These are phyloP conservation scores for Artemisia tridentata DNA, from an alignment of 129 eudicot genomes.

Conservation along the genomic window DNA sequence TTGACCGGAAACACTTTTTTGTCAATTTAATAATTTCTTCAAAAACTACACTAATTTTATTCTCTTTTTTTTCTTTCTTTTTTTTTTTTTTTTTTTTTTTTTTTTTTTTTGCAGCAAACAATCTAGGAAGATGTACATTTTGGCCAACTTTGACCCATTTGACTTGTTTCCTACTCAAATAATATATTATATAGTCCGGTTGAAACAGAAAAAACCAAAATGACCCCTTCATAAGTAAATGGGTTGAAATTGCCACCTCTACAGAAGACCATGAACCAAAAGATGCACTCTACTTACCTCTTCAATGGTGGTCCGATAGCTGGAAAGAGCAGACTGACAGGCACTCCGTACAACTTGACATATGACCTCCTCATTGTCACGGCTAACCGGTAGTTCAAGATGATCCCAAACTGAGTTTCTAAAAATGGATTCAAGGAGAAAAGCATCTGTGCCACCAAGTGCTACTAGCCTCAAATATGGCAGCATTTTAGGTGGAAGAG, in stretches of 20 bases:
- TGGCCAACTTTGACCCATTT: not conserved
- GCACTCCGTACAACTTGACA: conserved; percentile 78
- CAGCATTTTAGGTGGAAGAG: conserved; percentile 75
- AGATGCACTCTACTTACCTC: conserved; percentile 53
- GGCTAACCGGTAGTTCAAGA: conserved; percentile 83
- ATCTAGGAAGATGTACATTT: no score
- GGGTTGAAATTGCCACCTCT: conserved; percentile 1
- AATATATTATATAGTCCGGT: no score
- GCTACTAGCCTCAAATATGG: conserved; percentile 85
- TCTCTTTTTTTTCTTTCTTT: no score
- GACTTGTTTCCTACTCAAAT: not conserved
- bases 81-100: no score
- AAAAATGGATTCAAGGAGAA: conserved; percentile 83
- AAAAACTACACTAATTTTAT: no score
- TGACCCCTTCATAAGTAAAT: not conserved
- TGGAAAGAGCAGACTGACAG: conserved; percentile 81
- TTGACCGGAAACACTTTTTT: not conserved
- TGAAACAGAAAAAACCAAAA: no score
- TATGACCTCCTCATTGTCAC: conserved; percentile 79
- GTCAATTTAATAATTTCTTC: no score
- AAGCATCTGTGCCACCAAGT: conserved; percentile 86
- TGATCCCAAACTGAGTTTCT: conserved; percentile 78
- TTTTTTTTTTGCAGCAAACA: no score
- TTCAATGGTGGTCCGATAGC: conserved; percentile 77
- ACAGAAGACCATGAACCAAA: conserved; percentile 4